phyloP scores from a whole-genome alignment of 225 moss, liverwort and hornwort species.

The Takakia lepidozioides region DNA sequence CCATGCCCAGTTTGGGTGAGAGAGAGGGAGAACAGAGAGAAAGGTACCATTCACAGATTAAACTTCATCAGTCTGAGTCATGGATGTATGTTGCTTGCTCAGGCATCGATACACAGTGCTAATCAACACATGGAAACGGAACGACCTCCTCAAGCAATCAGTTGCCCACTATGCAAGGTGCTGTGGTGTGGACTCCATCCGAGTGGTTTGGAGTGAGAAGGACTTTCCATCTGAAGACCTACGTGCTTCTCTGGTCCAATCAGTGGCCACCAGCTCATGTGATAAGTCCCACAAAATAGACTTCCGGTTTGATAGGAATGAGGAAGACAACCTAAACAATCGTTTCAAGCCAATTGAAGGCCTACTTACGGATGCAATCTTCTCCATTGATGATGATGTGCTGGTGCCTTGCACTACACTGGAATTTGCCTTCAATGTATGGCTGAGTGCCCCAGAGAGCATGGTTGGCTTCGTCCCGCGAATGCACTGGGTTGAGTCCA shows the following conservation, averaged over 20 bases:
- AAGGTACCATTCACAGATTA: too few relatives aligned
- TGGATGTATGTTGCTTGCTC: constrained; percentile 3
- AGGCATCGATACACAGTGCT: constrained; percentile 77
- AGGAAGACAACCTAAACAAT: constrained; percentile 78
- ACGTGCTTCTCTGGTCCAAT: constrained; percentile 23
- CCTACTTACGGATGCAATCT: constrained; percentile 59
- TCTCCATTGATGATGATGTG: constrained; percentile 92
- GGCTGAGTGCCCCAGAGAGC: constrained; percentile 72
- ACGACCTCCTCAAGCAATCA: constrained; percentile 67
- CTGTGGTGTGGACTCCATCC: constrained; percentile 61
- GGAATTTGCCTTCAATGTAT: constrained; percentile 79
- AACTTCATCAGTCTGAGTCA: too few relatives aligned
- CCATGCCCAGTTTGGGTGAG: too few relatives aligned
- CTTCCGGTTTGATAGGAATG: constrained; percentile 65
- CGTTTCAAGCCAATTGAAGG: constrained; percentile 73
- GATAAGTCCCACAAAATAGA: constrained; percentile 15
- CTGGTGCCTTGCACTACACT: constrained; percentile 70
- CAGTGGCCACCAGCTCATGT: constrained; percentile 22
- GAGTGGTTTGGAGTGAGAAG: constrained; percentile 93
- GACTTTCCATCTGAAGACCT: constrained; percentile 45
- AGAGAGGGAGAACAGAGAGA: background rate
- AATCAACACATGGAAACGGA: constrained; percentile 90
- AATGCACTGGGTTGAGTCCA: constrained; percentile 75
- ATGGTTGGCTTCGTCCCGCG: constrained; percentile 97
- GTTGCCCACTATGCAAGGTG: constrained; percentile 75